Percentiles rank a stretch among this genome's conserved stretches.
phyloP scores from a whole-genome alignment of 305 asterid species.

The Ilex paraguariensis region DNA sequence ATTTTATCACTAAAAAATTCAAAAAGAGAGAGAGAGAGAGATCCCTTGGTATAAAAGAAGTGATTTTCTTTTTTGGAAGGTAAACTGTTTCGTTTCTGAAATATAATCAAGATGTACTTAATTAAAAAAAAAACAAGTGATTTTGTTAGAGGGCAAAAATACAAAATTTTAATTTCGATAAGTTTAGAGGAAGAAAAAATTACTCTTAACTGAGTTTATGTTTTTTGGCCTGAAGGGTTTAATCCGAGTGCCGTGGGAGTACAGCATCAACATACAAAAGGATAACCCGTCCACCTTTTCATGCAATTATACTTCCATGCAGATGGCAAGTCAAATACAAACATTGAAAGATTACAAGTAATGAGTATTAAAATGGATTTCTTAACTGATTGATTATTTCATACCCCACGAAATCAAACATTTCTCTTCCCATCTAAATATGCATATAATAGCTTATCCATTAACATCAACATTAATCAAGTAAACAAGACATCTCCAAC shows the following conservation, averaged over 20 bases:
- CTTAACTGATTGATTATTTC: constrained; percentile 78
- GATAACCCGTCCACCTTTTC: background rate
- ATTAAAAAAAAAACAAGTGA: no score
- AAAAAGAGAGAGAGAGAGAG: no score
- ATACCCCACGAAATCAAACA: constrained; percentile 57
- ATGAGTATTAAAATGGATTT: constrained; percentile 43
- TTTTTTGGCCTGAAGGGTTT: background rate
- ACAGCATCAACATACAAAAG: background rate
- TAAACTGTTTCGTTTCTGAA: no score
- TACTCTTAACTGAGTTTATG: background rate
- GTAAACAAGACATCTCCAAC: constrained; percentile 44
- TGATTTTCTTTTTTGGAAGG: no score
- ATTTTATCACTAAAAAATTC: no score
- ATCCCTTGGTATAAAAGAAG: no score
- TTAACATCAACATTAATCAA: constrained; percentile 53
- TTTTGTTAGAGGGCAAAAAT: no score
- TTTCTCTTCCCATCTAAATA: constrained; percentile 10
- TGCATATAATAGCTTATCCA: constrained; percentile 30
- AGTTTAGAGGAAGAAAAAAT: no score
- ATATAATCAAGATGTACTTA: no score
- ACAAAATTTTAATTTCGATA: no score
- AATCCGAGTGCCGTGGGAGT: background rate
- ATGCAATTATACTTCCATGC: constrained; percentile 24
- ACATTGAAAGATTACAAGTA: constrained; percentile 19
- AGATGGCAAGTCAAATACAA: constrained; percentile 58